Percentiles rank a stretch among this genome's conserved stretches.
phyloP scores from a whole-genome alignment of 768 basidiomycete genomes.

The Leccinum imitatum region DNA sequence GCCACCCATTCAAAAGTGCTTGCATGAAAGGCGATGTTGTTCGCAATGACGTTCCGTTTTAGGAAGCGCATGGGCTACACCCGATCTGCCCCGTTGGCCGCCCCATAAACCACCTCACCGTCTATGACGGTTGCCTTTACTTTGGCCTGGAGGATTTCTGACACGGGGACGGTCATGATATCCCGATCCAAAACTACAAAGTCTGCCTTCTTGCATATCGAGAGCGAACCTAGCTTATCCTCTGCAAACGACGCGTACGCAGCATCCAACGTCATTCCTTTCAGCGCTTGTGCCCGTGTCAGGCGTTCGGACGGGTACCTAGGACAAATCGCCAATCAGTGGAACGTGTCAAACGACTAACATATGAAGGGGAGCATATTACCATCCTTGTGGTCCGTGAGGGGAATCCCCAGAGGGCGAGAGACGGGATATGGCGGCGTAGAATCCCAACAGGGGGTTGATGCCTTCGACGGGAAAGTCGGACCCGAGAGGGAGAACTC shows the following conservation, averaged over 20 bases:
- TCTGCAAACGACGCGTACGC: conserved; percentile 88
- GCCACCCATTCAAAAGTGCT: too few relatives aligned
- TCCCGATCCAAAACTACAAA: conserved; percentile 82
- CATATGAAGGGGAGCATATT: conserved; percentile 15
- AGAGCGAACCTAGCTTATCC: conserved; percentile 66
- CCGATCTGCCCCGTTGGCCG: too few relatives aligned
- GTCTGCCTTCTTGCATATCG: conserved; percentile 80
- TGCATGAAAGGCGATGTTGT: too few relatives aligned
- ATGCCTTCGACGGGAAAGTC: conserved; percentile 94
- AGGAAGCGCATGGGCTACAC: too few relatives aligned
- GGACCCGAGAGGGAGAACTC: conserved; percentile 77
- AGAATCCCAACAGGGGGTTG: conserved; percentile 87
- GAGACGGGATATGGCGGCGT: conserved; percentile 81
- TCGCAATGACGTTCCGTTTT: too few relatives aligned
- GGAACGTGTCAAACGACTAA: neutral
- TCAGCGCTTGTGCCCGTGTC: conserved; percentile 77
- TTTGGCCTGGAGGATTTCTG: conserved; percentile 62
- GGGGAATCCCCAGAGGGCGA: conserved; percentile 72
- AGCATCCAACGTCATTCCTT: conserved; percentile 87
- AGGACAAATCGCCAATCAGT: conserved; percentile 1
- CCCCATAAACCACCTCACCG: conserved; percentile 67
- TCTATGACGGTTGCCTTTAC: conserved; percentile 77
- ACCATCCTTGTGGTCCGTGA: conserved; percentile 81
- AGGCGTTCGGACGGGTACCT: conserved; percentile 81
- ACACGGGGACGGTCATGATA: conserved; percentile 63